phyloP scores from a whole-genome alignment of 2,329 filamentous ascomycete species.

The Nigrograna mackinnonii region DNA sequence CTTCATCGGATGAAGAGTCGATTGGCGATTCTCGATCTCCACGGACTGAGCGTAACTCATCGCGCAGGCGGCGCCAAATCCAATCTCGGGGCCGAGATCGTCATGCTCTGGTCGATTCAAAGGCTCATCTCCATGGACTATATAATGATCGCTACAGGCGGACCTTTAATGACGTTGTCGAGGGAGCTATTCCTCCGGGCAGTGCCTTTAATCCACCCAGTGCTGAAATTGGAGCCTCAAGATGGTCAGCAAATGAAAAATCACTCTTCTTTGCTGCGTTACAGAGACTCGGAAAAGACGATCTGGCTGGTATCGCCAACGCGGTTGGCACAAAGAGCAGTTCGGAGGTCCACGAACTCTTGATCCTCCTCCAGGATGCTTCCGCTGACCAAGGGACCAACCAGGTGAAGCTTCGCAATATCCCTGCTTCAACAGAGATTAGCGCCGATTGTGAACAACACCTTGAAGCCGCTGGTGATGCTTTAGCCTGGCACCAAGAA shows the following conservation, averaged over 20 bases:
- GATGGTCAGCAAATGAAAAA: constrained; percentile 76
- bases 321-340: constrained; percentile 72
- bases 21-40: no score
- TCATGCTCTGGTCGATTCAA: no score
- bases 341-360: constrained; percentile 72
- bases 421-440: constrained; percentile 75
- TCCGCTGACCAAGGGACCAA: constrained; percentile 34
- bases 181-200: constrained; percentile 1
- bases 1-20: not conserved
- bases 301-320: constrained; percentile 64
- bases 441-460: constrained; percentile 65
- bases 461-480: constrained; percentile 71
- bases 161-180: constrained; percentile 37
- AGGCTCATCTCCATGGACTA: constrained; percentile 36
- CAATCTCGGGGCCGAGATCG: no score
- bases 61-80: no score
- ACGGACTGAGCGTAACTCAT: no score
- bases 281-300: constrained; percentile 64
- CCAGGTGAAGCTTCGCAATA: constrained; percentile 53
- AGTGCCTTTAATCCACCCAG: constrained; percentile 15
- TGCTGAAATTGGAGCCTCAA: constrained; percentile 67
- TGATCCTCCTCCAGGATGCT: constrained; percentile 63
- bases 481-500: constrained; percentile 67
- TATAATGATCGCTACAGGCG: constrained; percentile 50
- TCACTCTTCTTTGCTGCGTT: constrained; percentile 68